phyloP scores from a whole-genome alignment of 306 rosid genomes.

The Acacia confusa region DNA sequence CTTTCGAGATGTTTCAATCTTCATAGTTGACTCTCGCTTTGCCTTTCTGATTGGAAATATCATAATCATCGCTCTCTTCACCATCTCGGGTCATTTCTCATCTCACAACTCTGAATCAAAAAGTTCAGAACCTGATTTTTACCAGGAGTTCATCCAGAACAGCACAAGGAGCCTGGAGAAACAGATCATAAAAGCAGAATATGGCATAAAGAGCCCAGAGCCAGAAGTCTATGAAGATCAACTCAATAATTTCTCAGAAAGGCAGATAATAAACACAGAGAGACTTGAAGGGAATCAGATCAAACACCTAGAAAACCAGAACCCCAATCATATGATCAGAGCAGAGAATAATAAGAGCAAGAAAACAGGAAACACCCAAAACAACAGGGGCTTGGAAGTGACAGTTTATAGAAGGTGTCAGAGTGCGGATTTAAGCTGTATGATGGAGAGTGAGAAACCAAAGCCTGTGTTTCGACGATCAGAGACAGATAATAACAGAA shows the following conservation, averaged over 20 bases:
- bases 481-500: constrained; percentile 51
- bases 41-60: constrained; percentile 74
- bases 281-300: not conserved
- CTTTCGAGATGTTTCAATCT: constrained; percentile 44
- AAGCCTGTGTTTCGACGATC: constrained; percentile 40
- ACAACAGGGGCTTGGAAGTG: constrained; percentile 12
- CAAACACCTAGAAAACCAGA: constrained; percentile 1
- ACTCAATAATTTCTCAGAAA: not conserved
- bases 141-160: constrained; percentile 51
- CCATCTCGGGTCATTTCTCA: constrained; percentile 58
- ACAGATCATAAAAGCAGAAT: constrained; percentile 16
- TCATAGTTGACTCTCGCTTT: constrained; percentile 56
- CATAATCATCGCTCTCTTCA: constrained; percentile 67
- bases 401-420: constrained; percentile 53
- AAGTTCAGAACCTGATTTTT: constrained; percentile 38
- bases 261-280: not conserved
- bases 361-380: constrained; percentile 22
- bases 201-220: constrained; percentile 38
- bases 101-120: constrained; percentile 27
- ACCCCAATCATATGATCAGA: not conserved
- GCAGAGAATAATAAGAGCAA: constrained; percentile 1
- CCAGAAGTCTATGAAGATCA: constrained; percentile 13
- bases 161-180: constrained; percentile 34
- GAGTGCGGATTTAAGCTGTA: constrained; percentile 36
- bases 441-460: constrained; percentile 30